Base-by-base conservation (phyloP, 352 stramenopile genomes). In the Globisporangium rhizosaccharum region DNA sequence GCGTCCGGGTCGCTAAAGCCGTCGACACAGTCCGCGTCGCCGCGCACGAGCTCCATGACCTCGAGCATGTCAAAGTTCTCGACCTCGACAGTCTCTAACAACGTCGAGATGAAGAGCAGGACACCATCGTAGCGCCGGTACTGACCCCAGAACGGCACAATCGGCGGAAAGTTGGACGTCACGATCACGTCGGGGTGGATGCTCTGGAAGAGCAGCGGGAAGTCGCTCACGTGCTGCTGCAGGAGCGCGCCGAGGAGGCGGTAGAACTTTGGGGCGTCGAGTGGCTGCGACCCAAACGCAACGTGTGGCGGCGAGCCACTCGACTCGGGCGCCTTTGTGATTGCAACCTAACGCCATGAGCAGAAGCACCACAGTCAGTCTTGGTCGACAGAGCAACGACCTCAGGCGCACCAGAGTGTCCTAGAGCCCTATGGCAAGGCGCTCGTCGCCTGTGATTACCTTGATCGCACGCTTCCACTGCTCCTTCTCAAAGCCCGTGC, bases 61-160 rank as follows among this genome's bases (percentile, higher is more conserved):
- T 93, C 80, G 18, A 71, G 52, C 50, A 90, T 69, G 26, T 79
- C 77, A 51, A 93, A 93, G 56, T 75, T 78, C 25, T 91, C 82
- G 25, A 93, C 78, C 9, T 73, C 76, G 9, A 92, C 82, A 1
- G 74, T 85, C 60, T 93, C 84, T 8, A 93, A 53, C 9, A 93
- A 48, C 11, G 84, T 90, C n/a, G 84, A 93, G 51, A 93, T 87
- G 57, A 88, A 93, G 1, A 93, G 59, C 28, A 93, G 53, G 5
- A 93, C 62, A 18, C 84, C 84, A 56, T 93, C 84, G 42, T 92
- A 93, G 9, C 84, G 82, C 33, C 84, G 76, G 53, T 93, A 93
- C 57, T 93, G 84, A 0, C 84, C 84, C 84, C 84, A 93, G 58
- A 93, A 93, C 17, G 84, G 84, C 14, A 93, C 84, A 54, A 90